Conservation (phyloP, 345 rosid genomes). For the Lumnitzera racemosa region DNA sequence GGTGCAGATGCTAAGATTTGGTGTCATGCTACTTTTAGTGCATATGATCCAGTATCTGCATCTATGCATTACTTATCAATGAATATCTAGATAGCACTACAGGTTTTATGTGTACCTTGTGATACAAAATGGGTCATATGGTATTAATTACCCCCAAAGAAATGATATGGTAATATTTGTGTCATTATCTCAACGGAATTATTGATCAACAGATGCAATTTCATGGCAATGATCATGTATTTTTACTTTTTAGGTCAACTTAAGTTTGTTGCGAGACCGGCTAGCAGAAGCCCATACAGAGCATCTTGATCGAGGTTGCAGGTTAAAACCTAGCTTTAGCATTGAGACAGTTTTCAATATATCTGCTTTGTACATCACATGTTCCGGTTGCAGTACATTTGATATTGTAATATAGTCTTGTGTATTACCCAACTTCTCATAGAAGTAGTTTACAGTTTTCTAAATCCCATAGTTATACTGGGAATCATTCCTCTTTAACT, state of each 20-base stretch:
- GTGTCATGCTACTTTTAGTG: too few relatives aligned
- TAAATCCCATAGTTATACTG: background rate
- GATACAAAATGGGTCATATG: too few relatives aligned
- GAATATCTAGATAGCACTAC: too few relatives aligned
- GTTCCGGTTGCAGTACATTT: slow-evolving; percentile 55
- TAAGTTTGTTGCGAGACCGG: slow-evolving; percentile 38
- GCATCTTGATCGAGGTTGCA: slow-evolving; percentile 72
- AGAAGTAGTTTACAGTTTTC: background rate
- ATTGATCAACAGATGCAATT: background rate
- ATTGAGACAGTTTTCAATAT: slow-evolving; percentile 40
- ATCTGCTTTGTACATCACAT: slow-evolving; percentile 67
- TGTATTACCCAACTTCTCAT: background rate
- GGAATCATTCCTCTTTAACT: background rate
- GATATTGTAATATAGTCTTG: slow-evolving; percentile 49
- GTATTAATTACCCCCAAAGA: too few relatives aligned
- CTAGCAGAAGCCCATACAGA: slow-evolving; percentile 60
- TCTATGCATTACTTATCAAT: too few relatives aligned
- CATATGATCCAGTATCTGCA: too few relatives aligned
- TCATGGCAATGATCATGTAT: background rate
- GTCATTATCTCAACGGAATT: background rate
- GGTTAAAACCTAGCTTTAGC: slow-evolving; percentile 54
- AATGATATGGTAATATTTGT: too few relatives aligned
- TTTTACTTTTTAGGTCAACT: slow-evolving; percentile 37
- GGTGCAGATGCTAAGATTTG: too few relatives aligned
- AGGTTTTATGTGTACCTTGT: too few relatives aligned